Base-by-base conservation (phyloP, 805 yeast species). In the Metschnikowia picachoensis region DNA sequence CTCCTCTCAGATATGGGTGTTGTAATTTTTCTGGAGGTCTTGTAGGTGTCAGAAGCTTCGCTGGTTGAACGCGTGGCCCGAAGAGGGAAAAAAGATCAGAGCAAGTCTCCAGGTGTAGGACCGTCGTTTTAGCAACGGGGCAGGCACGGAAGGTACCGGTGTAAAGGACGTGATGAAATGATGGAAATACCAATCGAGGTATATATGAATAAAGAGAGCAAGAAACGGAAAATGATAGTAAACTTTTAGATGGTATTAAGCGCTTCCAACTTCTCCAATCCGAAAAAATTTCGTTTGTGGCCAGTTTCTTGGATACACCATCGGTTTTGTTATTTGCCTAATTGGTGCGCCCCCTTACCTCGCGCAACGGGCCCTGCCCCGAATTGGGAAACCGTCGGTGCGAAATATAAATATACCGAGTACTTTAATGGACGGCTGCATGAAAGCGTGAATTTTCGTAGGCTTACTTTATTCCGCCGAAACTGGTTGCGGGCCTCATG, bases 61-160 rank as follows among this genome's bases (percentile, higher is more conserved):
- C 31, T 36, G 31, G 39, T 39, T 30, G 36, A 16, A 36, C 39
- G 43, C 39, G 43, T 33, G 9, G n/a, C 7, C n/a, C 25, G 39
- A n/a, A 14, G 30, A 25, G 39, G 17, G 15, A 25, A 27, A 36
- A 36, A n/a, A 11, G 32, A 30, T 30, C 32, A 11, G n/a, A 30
- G n/a, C 6, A 30, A 30, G 8, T 11, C 32, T 6, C n/a, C n/a
- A n/a, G 12, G n/a, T 12, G 32, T 30, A 12, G 32, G 32, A n/a
- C 32, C 32, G 32, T 13, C n/a, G 32, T 6, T 11, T 13, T 30
- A 12, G 32, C 32, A 12, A 13, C n/a, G 28, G 27, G 37, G 17
- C 27, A 20, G 25, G 25, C 25, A 20, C 25, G 4, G 10, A 12
- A n/a, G 17, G 17, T 12, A 16, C 25, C 31, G 39, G 16, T n/a